Conservation (phyloP, 2,329 filamentous ascomycete genomes). For the Esteya vermicola region DNA sequence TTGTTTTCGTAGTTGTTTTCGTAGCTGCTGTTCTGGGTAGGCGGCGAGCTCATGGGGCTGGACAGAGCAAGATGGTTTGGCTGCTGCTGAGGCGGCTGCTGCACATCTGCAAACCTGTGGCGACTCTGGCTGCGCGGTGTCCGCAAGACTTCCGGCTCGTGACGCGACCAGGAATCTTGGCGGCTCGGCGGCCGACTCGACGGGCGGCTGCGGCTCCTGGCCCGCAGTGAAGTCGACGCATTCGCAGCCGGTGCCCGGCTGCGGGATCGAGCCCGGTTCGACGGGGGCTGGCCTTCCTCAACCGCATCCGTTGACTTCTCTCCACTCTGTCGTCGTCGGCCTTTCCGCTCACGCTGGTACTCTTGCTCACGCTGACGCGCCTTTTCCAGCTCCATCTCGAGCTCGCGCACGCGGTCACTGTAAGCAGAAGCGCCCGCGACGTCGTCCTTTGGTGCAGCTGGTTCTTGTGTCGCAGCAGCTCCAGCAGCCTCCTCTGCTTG, state of each 20-base stretch:
- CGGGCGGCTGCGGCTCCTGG: slow-evolving; percentile 11
- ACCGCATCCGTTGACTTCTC: too few species aligned
- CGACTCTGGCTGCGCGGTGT: slow-evolving; percentile 33
- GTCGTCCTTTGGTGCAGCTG: slow-evolving; percentile 18
- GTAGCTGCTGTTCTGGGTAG: too few species aligned
- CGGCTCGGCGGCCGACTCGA: slow-evolving; percentile 20
- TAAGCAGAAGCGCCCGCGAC: slow-evolving; percentile 24
- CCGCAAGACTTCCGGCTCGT: slow-evolving; percentile 50
- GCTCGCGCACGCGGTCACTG: slow-evolving; percentile 57
- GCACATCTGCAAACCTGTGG: slow-evolving; percentile 11
- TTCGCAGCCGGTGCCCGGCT: slow-evolving; percentile 13
- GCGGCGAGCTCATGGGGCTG: slow-evolving; percentile 1
- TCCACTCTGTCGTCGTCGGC: slow-evolving; percentile 9
- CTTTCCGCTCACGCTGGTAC: slow-evolving; percentile 39
- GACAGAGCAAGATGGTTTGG: background rate
- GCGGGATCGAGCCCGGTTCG: slow-evolving; percentile 17
- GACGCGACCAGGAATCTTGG: slow-evolving; percentile 48
- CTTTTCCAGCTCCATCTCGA: slow-evolving; percentile 58
- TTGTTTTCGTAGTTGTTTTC: too few species aligned
- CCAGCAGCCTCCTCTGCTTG: slow-evolving; percentile 48
- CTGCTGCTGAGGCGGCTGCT: background rate
- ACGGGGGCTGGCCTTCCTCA: slow-evolving; percentile 1
- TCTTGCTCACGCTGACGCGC: slow-evolving; percentile 49
- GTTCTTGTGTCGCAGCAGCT: slow-evolving; percentile 13
- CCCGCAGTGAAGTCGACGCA: background rate